phyloP scores from a whole-genome alignment of 164 flowering plant species.

The Piper betle region DNA sequence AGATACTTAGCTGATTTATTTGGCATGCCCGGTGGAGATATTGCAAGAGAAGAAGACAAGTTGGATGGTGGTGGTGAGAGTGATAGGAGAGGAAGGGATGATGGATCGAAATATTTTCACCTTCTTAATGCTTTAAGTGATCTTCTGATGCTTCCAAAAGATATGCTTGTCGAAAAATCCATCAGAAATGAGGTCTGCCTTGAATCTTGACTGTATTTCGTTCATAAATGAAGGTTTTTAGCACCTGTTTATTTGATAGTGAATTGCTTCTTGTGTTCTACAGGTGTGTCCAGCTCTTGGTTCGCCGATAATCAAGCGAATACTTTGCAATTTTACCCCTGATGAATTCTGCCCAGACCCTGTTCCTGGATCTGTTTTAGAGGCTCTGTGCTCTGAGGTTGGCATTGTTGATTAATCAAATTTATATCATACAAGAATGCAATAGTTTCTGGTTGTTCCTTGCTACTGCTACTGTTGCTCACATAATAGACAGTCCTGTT shows the following conservation, averaged over 20 bases:
- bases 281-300: constrained; percentile 86
- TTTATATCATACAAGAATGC: no score
- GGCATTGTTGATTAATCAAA: not conserved
- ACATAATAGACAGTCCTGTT: not conserved
- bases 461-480: no score
- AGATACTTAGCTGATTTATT: constrained; percentile 68
- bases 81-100: constrained; percentile 16
- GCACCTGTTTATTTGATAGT: not conserved
- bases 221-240: not conserved
- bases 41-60: constrained; percentile 16
- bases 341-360: constrained; percentile 98
- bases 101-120: constrained; percentile 42
- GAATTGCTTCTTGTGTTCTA: constrained; percentile 1
- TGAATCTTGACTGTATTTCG: not conserved
- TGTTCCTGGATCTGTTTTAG: constrained; percentile 87
- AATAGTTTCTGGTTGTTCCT: no score
- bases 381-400: constrained; percentile 91
- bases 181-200: constrained; percentile 70
- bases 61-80: constrained; percentile 16
- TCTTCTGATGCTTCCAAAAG: constrained; percentile 98
- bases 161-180: constrained; percentile 79
- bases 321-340: constrained; percentile 94
- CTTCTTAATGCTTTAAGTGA: constrained; percentile 82
- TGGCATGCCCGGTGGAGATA: constrained; percentile 46
- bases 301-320: constrained; percentile 62